Evolutionary conservation across 2,329 filamentous ascomycete species (phyloP).

Genomic region (Shiraia sp.): DNA sequence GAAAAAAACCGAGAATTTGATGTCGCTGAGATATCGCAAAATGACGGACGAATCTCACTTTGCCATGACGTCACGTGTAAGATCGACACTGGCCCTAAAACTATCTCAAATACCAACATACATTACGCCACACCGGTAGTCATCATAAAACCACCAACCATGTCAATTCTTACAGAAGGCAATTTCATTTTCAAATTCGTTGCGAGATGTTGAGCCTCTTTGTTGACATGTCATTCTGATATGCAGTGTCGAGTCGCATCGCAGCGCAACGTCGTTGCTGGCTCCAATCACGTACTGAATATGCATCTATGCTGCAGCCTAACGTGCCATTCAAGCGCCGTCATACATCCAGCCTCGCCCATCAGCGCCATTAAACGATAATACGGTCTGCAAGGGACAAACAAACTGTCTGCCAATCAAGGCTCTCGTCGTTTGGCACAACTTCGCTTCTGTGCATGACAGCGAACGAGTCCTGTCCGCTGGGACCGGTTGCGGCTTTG

Average conservation of each 20-base stretch:
- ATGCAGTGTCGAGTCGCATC: slow-evolving; percentile 23
- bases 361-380: slow-evolving; percentile 7
- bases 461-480: too few relatives aligned
- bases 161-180: not conserved
- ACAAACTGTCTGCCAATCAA: not conserved
- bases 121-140: too few relatives aligned
- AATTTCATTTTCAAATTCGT: not conserved
- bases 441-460: too few relatives aligned
- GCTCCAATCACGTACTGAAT: slow-evolving; percentile 3
- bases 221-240: slow-evolving; percentile 2
- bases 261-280: slow-evolving; percentile 22
- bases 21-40: not conserved
- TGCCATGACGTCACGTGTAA: too few relatives aligned
- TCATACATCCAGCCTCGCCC: not conserved
- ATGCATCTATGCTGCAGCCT: slow-evolving; percentile 4
- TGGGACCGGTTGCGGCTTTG: too few relatives aligned
- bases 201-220: not conserved
- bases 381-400: slow-evolving; percentile 8
- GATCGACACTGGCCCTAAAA: too few relatives aligned
- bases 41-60: too few relatives aligned
- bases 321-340: slow-evolving; percentile 1
- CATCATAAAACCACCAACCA: too few relatives aligned
- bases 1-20: not conserved
- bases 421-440: too few relatives aligned
- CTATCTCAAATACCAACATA: too few relatives aligned